phyloP scores from a whole-genome alignment of 1,284 basidiomycete genomes.

The Boletus sp. region DNA sequence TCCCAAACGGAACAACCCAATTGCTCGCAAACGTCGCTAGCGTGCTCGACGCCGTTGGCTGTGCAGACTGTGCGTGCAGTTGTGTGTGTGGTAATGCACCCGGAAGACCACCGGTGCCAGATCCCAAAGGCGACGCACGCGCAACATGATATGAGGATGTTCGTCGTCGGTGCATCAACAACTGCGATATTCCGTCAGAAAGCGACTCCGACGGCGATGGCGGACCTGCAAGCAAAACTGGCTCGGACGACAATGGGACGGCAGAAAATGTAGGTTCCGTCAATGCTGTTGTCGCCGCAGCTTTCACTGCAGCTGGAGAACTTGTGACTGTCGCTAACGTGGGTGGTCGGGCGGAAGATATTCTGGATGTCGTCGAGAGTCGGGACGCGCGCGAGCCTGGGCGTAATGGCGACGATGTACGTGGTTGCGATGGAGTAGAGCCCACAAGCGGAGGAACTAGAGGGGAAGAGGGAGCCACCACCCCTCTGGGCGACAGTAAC shows the following conservation, averaged over 20 bases:
- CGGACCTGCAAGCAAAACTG: slow-evolving; percentile 44
- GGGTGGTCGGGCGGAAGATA: slow-evolving; percentile 62
- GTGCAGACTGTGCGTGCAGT: slow-evolving; percentile 6
- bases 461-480: slow-evolving; percentile 25
- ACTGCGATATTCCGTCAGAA: slow-evolving; percentile 57
- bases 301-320: slow-evolving; percentile 51
- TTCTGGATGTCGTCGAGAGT: slow-evolving; percentile 62
- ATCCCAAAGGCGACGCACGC: slow-evolving; percentile 48
- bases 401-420: slow-evolving; percentile 57
- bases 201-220: slow-evolving; percentile 62
- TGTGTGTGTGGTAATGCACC: slow-evolving; percentile 15
- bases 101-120: background rate
- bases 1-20: slow-evolving; percentile 66
- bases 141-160: slow-evolving; percentile 61
- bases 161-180: slow-evolving; percentile 50
- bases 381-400: slow-evolving; percentile 71
- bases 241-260: slow-evolving; percentile 47
- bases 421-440: slow-evolving; percentile 35
- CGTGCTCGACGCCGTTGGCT: slow-evolving; percentile 44
- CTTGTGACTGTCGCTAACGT: slow-evolving; percentile 51
- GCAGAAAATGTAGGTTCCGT: slow-evolving; percentile 52
- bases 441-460: slow-evolving; percentile 34
- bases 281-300: slow-evolving; percentile 68
- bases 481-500: slow-evolving; percentile 41
- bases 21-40: slow-evolving; percentile 67